Conservation (phyloP, 306 rosid species). For the Gastrolobium bilobum region DNA sequence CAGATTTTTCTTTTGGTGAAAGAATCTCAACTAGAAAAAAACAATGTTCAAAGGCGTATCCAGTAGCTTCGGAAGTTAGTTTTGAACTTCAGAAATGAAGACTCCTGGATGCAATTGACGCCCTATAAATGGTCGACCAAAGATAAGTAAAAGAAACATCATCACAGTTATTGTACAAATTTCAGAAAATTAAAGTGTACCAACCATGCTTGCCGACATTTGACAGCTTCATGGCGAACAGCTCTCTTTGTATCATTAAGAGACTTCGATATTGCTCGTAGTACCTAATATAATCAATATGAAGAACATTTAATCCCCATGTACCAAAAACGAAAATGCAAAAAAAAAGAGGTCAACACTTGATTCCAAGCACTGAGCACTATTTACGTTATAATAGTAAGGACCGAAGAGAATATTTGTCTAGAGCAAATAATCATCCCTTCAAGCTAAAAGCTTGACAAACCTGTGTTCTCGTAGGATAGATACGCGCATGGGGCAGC, state of each 20-base stretch:
- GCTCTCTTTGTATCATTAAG: conserved; percentile 80
- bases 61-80: conserved; percentile 29
- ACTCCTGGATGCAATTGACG: conserved; percentile 65
- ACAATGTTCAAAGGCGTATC: conserved; percentile 20
- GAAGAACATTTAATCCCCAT: conserved; percentile 8
- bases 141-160: conserved; percentile 13
- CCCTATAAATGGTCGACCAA: conserved; percentile 57
- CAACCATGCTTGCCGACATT: conserved; percentile 90
- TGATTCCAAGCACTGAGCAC: conserved; percentile 32
- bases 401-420: neutral
- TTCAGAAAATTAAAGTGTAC: conserved; percentile 38
- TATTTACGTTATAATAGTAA: neutral
- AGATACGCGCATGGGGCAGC: conserved; percentile 82
- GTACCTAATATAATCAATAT: conserved; percentile 64
- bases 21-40: conserved; percentile 5
- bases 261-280: conserved; percentile 63
- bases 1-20: neutral
- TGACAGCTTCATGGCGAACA: conserved; percentile 90
- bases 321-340: neutral
- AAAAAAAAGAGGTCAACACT: conserved; percentile 2
- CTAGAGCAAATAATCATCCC: neutral
- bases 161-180: neutral
- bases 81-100: conserved; percentile 54
- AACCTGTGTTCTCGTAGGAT: conserved; percentile 89
- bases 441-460: conserved; percentile 46